phyloP scores from a whole-genome alignment of 1,284 basidiomycete species.

The Meripilus lineatus region DNA sequence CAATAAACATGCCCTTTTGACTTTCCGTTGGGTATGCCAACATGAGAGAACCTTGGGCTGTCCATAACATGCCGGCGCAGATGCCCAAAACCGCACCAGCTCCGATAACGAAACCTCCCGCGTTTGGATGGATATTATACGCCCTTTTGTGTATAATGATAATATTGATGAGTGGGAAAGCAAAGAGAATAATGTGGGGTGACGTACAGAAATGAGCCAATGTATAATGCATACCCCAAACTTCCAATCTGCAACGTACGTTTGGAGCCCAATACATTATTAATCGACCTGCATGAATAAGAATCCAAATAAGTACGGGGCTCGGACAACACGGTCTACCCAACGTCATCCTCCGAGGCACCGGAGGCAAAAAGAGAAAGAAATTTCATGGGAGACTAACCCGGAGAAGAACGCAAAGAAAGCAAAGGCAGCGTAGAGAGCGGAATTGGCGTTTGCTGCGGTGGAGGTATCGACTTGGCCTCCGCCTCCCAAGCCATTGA shows the following conservation, averaged over 20 bases:
- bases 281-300: slow-evolving; percentile 48
- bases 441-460: slow-evolving; percentile 60
- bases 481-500: slow-evolving; percentile 65
- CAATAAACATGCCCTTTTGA: slow-evolving; percentile 78
- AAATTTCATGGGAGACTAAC: slow-evolving; percentile 44
- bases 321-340: not conserved
- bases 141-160: slow-evolving; percentile 34
- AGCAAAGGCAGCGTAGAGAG: slow-evolving; percentile 68
- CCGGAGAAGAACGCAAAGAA: slow-evolving; percentile 59
- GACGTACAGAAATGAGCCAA: slow-evolving; percentile 66
- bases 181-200: too few relatives aligned
- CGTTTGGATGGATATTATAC: slow-evolving; percentile 62
- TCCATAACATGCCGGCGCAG: slow-evolving; percentile 84
- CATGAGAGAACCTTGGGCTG: slow-evolving; percentile 82
- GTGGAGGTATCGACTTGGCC: slow-evolving; percentile 59
- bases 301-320: slow-evolving; percentile 6
- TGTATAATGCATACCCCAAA: slow-evolving; percentile 68
- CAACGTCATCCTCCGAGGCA: not conserved
- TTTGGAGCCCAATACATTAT: slow-evolving; percentile 73
- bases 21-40: slow-evolving; percentile 75
- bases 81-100: slow-evolving; percentile 80
- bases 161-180: not conserved
- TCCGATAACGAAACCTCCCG: slow-evolving; percentile 64
- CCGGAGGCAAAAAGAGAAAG: slow-evolving; percentile 14
- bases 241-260: slow-evolving; percentile 70